Conservation (phyloP, 176 grass and related monocot species). For the Pontederia crassipes region DNA sequence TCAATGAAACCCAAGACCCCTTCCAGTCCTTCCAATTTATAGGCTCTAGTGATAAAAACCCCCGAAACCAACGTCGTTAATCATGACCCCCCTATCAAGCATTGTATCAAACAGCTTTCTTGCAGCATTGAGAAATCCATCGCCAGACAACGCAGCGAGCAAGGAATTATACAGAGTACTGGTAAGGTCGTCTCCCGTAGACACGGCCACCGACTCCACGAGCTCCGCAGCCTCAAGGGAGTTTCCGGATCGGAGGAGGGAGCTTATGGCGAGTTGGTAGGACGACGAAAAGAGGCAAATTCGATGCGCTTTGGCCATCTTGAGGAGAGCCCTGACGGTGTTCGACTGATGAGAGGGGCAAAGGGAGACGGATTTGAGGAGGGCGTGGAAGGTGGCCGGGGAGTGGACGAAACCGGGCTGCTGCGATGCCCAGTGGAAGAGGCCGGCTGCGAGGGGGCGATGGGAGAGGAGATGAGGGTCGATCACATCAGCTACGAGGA, state of each 20-base stretch:
- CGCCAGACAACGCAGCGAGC: conserved; percentile 26
- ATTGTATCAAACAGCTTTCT: conserved; percentile 61
- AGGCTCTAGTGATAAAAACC: conserved; percentile 36
- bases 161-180: conserved; percentile 40
- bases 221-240: conserved; percentile 3
- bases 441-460: conserved; percentile 32
- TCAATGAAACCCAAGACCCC: conserved; percentile 31
- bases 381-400: conserved; percentile 13
- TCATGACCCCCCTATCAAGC: conserved; percentile 9
- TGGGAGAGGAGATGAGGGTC: conserved; percentile 33
- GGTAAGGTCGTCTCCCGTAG: conserved; percentile 13
- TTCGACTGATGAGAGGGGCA: conserved; percentile 2
- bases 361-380: conserved; percentile 26
- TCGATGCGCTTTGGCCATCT: neutral
- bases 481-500: conserved; percentile 19
- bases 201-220: neutral
- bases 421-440: conserved; percentile 35
- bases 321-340: conserved; percentile 7
- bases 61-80: conserved; percentile 53
- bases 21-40: conserved; percentile 20
- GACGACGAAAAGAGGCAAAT: conserved; percentile 3
- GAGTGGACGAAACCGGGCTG: conserved; percentile 7
- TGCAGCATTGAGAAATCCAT: conserved; percentile 30
- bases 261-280: conserved; percentile 8
- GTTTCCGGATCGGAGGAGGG: conserved; percentile 6